These are phyloP conservation scores for Salix purpurea DNA, from an alignment of 345 rosid species.

Conservation along the genomic window DNA sequence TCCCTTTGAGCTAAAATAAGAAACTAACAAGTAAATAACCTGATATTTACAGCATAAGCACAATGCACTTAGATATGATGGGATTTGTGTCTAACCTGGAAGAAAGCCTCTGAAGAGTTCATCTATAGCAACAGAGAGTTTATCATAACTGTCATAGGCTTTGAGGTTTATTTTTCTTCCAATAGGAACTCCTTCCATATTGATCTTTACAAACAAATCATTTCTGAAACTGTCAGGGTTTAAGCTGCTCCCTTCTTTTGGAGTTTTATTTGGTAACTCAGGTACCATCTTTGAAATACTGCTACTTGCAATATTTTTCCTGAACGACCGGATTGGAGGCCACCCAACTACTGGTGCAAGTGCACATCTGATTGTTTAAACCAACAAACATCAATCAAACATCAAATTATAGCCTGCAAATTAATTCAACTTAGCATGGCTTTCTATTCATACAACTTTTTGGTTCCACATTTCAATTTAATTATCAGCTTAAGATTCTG, in stretches of 20 bases:
- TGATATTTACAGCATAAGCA: background rate
- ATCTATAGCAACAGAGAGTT: conserved; percentile 40
- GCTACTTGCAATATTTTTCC: conserved; percentile 33
- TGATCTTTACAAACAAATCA: conserved; percentile 36
- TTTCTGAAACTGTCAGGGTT: conserved; percentile 11
- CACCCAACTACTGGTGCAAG: conserved; percentile 35
- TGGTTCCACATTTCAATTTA: too few relatives aligned
- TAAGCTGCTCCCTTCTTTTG: conserved; percentile 6
- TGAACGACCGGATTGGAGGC: conserved; percentile 46
- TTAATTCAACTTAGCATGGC: background rate
- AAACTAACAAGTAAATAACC: background rate
- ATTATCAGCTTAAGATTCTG: background rate
- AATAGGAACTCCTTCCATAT: conserved; percentile 47
- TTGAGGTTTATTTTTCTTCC: conserved; percentile 45
- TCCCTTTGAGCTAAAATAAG: conserved; percentile 18
- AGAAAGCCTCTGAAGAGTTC: conserved; percentile 43
- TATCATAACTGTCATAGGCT: conserved; percentile 42
- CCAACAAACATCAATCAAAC: background rate
- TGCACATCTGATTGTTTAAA: conserved; percentile 27
- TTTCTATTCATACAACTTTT: background rate
- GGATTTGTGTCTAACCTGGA: conserved; percentile 25
- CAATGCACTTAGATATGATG: background rate
- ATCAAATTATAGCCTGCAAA: background rate
- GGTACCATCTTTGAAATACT: conserved; percentile 16
- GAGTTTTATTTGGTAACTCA: background rate